Conservation (phyloP, 2,329 filamentous ascomycete genomes). For the Xylaria arbuscula region DNA sequence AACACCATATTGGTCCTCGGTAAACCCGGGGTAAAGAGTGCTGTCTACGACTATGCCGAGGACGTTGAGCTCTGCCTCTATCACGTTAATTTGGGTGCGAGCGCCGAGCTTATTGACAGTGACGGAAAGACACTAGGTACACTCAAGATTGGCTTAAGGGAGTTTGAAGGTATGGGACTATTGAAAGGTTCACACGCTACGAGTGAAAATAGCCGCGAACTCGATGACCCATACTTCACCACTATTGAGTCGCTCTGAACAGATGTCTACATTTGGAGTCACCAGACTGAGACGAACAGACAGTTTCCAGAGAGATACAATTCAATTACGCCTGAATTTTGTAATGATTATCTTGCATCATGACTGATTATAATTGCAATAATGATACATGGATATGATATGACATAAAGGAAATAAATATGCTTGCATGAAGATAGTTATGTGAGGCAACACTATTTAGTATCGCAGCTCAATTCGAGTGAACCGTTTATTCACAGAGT, state of each 20-base stretch:
- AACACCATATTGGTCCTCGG: conserved; percentile 62
- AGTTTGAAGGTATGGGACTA: conserved; percentile 54
- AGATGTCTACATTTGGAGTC: background rate
- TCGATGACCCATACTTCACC: conserved; percentile 40
- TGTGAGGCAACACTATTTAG: conserved; percentile 21
- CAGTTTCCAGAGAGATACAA: background rate
- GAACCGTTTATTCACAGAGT: conserved; percentile 44
- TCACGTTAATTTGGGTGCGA: conserved; percentile 55
- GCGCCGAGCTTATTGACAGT: conserved; percentile 56
- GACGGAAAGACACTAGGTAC: conserved; percentile 56
- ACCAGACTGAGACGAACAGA: background rate
- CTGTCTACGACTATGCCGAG: conserved; percentile 60
- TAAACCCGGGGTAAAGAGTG: conserved; percentile 53
- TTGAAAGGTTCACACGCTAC: conserved; percentile 54
- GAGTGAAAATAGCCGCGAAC: conserved; percentile 38
- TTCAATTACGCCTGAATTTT: background rate
- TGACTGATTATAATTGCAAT: background rate
- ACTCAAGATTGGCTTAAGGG: conserved; percentile 54
- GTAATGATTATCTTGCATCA: conserved; percentile 3
- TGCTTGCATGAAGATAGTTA: conserved; percentile 13
- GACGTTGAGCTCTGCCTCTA: conserved; percentile 62
- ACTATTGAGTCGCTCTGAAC: conserved; percentile 44
- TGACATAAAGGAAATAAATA: conserved; percentile 14
- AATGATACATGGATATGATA: conserved; percentile 22
- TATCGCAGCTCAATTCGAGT: conserved; percentile 45